Base-by-base conservation (phyloP, 495 filamentous ascomycete genomes). In the Haplographium delicatum region DNA sequence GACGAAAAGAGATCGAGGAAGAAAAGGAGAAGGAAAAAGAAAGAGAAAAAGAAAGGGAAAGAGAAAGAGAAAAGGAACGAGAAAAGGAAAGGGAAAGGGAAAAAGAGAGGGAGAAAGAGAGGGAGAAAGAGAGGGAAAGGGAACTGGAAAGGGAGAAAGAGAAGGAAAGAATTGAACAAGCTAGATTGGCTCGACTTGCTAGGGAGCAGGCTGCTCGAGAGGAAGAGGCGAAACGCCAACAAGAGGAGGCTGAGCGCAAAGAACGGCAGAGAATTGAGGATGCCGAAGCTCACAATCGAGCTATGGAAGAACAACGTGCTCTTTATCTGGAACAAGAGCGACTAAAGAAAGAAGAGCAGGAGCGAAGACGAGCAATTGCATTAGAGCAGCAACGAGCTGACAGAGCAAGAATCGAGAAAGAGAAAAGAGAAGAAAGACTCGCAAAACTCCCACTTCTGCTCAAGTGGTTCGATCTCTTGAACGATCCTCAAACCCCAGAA, bases 381-480 rank as follows among this genome's bases (percentile, higher is more conserved):
- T 8, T 77, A 5, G 73, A 76, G 46, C 68, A 72, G 37, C 67
- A 69, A 30, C 64, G 70, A 39, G 45, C 44, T 19, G 60, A 63
- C 25, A 38, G 47, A 31, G 47, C 43, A 15, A 53, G 56, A 35
- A 62, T 69, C 7, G 67, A 67, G 45, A 68, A 68, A 39, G 70
- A 76, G 50, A 63, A 72, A 49, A 70, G 72, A 34, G 66, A 66
- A 20, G 58, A 70, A n/a, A 70, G 73, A 10, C 41, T 79, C 2
- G 63, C 70, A 15, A 79, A 72, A 55, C 54, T 80, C 16, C 75
- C 76, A 24, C 68, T 71, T 11, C 59, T 78, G 18, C 51, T 80
- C 31, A 71, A 72, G 18, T 80, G 76, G 76, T 69, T 80, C 24
- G 69, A 76, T 39, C 56, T 53, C 23, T 67, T 60, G n/a, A 54